Conservation (phyloP, 2,329 filamentous ascomycete genomes). For the Dryadomyces quercus-mongolicae region DNA sequence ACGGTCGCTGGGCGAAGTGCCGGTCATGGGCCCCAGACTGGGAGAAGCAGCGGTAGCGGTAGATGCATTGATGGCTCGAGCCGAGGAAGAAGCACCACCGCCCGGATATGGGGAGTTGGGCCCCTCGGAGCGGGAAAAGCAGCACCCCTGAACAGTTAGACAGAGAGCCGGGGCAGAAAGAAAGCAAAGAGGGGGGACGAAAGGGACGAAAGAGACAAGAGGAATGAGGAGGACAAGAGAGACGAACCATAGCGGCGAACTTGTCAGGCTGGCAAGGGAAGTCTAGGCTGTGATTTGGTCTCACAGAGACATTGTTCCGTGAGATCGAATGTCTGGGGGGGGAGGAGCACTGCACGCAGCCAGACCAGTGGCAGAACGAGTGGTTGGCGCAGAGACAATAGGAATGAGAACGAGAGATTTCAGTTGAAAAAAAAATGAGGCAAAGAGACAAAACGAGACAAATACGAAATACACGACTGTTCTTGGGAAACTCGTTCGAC, state of each 20-base stretch:
- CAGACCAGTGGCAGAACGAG: no score
- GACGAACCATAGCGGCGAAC: background rate
- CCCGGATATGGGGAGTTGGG: slow-evolving; percentile 43
- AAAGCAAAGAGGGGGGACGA: background rate
- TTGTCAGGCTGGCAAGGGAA: background rate
- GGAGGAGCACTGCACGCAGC: no score
- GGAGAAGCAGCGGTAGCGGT: slow-evolving; percentile 19
- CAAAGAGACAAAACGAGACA: background rate
- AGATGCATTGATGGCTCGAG: slow-evolving; percentile 38
- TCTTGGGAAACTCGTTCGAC: no score
- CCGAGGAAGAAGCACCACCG: slow-evolving; percentile 33
- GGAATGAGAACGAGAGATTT: background rate
- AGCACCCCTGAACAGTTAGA: slow-evolving; percentile 36
- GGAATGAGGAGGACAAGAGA: background rate
- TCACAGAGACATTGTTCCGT: background rate
- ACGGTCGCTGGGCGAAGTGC: background rate
- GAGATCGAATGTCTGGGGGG: no score
- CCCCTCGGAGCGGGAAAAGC: slow-evolving; percentile 39
- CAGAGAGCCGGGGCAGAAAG: background rate
- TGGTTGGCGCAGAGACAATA: background rate
- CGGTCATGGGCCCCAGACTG: background rate
- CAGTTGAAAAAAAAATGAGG: background rate
- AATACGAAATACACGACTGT: no score
- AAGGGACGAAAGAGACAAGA: background rate
- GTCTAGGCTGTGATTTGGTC: no score